Evolutionary conservation across 2,329 filamentous ascomycete genomes (phyloP).

Genomic region (Botrytis sinoallii): DNA sequence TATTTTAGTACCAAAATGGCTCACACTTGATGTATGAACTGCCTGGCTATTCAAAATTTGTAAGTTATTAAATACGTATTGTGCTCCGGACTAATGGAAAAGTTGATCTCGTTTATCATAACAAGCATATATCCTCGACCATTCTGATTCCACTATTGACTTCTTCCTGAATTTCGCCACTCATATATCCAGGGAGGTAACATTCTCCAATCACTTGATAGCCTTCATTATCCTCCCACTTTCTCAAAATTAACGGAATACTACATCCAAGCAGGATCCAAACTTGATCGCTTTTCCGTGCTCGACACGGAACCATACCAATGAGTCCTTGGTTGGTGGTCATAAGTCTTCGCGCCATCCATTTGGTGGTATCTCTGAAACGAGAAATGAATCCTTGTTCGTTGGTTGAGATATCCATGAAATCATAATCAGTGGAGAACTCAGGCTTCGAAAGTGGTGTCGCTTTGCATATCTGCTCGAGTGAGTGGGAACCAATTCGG

Average conservation of each 20-base stretch:
- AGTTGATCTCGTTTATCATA: not conserved
- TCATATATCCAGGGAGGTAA: constrained; percentile 27
- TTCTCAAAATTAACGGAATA: constrained; percentile 25
- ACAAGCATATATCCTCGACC: constrained; percentile 1
- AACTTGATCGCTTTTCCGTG: constrained; percentile 22
- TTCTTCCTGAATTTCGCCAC: constrained; percentile 21
- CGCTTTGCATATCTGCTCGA: constrained; percentile 8
- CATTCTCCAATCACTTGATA: constrained; percentile 25
- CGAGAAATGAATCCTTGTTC: not conserved
- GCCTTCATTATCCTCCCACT: constrained; percentile 2
- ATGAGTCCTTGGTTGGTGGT: not conserved
- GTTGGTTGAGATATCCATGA: not conserved
- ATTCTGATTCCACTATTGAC: not conserved
- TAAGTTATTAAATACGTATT: not conserved
- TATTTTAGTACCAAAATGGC: too few relatives aligned
- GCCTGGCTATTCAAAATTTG: too few relatives aligned
- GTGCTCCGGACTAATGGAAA: not conserved
- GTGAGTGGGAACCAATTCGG: not conserved
- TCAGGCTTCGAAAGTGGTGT: not conserved
- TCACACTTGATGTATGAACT: too few relatives aligned
- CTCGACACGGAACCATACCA: constrained; percentile 21
- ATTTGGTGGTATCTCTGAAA: constrained; percentile 1
- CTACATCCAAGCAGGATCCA: constrained; percentile 27
- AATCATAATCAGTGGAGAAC: not conserved
- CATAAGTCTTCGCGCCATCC: not conserved